Evolutionary conservation across 441 rosid species (phyloP), one percentile per base, ranked within the genome.

Genomic region (Adansonia gregorii): DNA sequence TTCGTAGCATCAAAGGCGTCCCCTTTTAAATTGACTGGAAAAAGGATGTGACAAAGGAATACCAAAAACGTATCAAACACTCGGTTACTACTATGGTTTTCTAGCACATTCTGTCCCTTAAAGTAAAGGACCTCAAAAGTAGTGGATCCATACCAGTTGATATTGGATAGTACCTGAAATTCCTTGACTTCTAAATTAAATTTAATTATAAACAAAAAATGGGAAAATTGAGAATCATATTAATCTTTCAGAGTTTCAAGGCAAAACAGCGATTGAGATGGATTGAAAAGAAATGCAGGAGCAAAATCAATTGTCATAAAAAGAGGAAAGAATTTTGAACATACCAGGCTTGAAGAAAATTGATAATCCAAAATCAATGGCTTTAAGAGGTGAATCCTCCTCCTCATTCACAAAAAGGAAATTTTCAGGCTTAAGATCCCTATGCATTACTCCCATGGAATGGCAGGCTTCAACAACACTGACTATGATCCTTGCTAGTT

Each of bases 371-470:
- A 90, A 90, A 80, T 90, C 94, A 59, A 90, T 90, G 19, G 89
- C 88, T 79, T 90, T 90, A 12, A 90, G 89, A 67, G 90, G 90
- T 0, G 92, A 87, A 70, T 90, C 92, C 72, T 90, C 94, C 17
- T 83, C 39, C 58, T 82, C 83, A 63, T 85, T 76, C 10, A 87
- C 86, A 7, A 89, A 90, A 9, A 90, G 88, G 66, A 90, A 89
- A 78, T 90, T 89, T 83, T 90, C 94, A 12, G 92, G 94, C 85
- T 90, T 90, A 63, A 90, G 89, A 81, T 88, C 94, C 43, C 94
- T 82, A 55, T 90, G 94, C 89, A 89, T 86, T 46, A 90, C 90
- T 68, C 92, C 94, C 76, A 84, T 81, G 56, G 91, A 85, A 72
- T 90, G 94, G 70, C 89, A 88, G 71, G 92, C 80, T 79, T 90